Conservation (phyloP, 805 yeast genomes). For the Diddensiella transvaalensis region DNA sequence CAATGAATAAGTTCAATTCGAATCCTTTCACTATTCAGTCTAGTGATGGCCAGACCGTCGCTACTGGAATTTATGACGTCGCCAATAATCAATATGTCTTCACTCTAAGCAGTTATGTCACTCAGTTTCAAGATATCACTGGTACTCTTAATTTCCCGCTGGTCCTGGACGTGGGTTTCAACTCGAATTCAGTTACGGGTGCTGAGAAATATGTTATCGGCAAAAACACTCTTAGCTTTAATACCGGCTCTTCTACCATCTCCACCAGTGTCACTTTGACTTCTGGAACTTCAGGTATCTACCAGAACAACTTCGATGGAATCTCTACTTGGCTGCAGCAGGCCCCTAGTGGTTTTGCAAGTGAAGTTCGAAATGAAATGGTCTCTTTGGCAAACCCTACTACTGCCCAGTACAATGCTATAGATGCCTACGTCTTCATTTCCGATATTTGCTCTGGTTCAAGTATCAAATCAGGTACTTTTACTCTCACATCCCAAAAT, state of each 20-base stretch:
- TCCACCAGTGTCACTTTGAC: not conserved
- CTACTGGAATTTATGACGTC: conserved; percentile 1
- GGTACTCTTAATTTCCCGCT: conserved; percentile 1
- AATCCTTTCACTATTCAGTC: not conserved
- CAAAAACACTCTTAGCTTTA: not conserved
- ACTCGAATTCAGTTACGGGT: not conserved
- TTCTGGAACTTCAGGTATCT: conserved; percentile 2
- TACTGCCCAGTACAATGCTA: not conserved
- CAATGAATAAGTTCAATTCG: conserved; percentile 4
- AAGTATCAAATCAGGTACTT: conserved; percentile 1
- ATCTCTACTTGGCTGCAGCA: not conserved
- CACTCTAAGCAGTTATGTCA: not conserved
- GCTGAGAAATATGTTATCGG: not conserved
- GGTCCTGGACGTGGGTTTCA: conserved; percentile 4
- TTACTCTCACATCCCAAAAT: not conserved
- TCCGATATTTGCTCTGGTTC: not conserved
- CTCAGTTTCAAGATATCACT: conserved; percentile 1
- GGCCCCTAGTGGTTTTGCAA: not conserved
- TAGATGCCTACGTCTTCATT: not conserved
- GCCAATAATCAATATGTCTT: not conserved
- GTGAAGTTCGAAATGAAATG: not conserved
- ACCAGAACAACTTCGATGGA: not conserved
- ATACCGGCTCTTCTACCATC: conserved; percentile 1
- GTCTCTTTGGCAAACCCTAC: not conserved
- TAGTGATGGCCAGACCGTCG: not conserved